Base-by-base conservation (phyloP, 2,329 filamentous ascomycete genomes). In the Nemania sp. region DNA sequence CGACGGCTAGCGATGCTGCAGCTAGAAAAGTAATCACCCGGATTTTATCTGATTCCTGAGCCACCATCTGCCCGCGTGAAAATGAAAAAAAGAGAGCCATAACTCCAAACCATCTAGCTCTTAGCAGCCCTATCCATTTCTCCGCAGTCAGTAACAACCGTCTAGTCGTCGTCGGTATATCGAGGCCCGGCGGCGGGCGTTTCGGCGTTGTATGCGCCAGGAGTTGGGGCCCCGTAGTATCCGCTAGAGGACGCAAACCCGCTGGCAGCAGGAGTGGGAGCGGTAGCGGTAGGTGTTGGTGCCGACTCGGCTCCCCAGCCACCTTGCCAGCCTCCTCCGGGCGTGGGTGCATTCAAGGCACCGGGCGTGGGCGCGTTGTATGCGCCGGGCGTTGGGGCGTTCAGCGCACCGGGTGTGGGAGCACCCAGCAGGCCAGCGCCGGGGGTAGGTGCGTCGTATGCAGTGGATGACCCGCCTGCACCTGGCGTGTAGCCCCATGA, bases 361-460 rank as follows among this genome's bases (percentile, higher is more conserved):
- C 81, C 85, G 0, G 87, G 86, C 0, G 86, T 88, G 1, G 87
- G 85, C 3, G 87, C 86, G n/a, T 83, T 81, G 69, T 84, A 85
- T 6, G 85, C 87, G 2, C 87, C 89, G 0, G 89, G 90, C 0
- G 90, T 92, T 0, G 90, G 90, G 3, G 90, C 90, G 67, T 84
- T 86, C 70, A 87, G 74, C 0, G 83, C 83, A 48, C 82, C 85
- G 0, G 86, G 86, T 5, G 85, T 88, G 4, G 86, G 85, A 7
- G 86, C 86, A 20, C 83, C 79, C 6, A 78, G 66, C 10, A 86
- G 77, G 12, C 79, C 80, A 7, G 78, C 83, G 17, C 85, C 86
- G 0, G 87, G 87, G 0, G 87, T 90, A 2, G 88, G 89, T 3
- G 88, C 89, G 68, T 94, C 90, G 67, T 90, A 91, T 0, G 83